These are phyloP conservation scores for Trichoderma sp. DNA, from an alignment of 2,329 filamentous ascomycete genomes.

Conservation along the genomic window DNA sequence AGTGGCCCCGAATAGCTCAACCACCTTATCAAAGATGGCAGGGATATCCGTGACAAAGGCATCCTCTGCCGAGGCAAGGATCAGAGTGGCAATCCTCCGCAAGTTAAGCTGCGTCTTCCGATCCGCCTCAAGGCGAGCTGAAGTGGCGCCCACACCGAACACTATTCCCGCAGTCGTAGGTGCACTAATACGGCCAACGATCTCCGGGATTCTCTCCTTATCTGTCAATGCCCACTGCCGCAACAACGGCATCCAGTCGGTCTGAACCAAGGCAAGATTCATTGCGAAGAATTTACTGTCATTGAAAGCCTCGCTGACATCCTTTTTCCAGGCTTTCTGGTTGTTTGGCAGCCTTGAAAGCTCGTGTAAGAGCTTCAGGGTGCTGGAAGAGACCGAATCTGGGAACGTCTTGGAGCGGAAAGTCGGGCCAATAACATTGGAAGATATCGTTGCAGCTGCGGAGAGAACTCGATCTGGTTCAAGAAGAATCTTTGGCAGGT, in stretches of 20 bases:
- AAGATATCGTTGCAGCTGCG: conserved; percentile 79
- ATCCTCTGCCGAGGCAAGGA: conserved; percentile 77
- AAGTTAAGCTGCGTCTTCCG: conserved; percentile 89
- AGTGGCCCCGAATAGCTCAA: conserved; percentile 83
- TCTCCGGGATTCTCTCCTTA: conserved; percentile 83
- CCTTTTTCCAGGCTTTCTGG: conserved; percentile 91
- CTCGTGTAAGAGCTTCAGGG: conserved; percentile 74
- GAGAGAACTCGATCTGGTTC: conserved; percentile 82
- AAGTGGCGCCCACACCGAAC: conserved; percentile 96
- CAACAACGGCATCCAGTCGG: conserved; percentile 80
- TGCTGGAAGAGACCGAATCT: conserved; percentile 74
- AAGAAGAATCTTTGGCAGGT: conserved; percentile 79
- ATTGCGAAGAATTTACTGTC: conserved; percentile 84
- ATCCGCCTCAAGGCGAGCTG: conserved; percentile 91
- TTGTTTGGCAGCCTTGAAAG: conserved; percentile 77
- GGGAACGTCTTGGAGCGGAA: conserved; percentile 87
- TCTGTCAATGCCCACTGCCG: conserved; percentile 84
- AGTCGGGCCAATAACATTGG: conserved; percentile 78
- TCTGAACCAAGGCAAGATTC: conserved; percentile 64
- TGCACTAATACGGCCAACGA: conserved; percentile 76
- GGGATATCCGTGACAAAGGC: conserved; percentile 78
- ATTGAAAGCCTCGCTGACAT: conserved; percentile 89
- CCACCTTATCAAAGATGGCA: conserved; percentile 76
- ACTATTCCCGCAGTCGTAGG: conserved; percentile 95
- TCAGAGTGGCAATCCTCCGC: conserved; percentile 76